Base-by-base conservation (phyloP, 805 yeast species). In the Torulaspora franciscae region DNA sequence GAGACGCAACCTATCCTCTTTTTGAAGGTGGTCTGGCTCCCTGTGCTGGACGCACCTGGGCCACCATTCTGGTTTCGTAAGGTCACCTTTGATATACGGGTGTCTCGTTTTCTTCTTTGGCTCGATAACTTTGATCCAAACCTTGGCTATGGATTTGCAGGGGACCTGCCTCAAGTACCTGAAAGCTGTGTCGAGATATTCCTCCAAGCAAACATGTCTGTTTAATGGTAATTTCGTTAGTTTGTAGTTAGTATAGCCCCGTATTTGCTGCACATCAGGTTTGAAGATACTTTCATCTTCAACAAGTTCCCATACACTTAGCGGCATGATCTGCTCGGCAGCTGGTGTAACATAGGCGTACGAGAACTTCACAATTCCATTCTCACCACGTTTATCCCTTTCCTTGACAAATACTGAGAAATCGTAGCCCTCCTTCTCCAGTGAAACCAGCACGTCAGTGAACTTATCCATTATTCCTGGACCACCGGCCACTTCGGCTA, bases 21-120 rank as follows among this genome's bases (percentile, higher is more conserved):
- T 83, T 46, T 69, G 72, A 46, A 85, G 65, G 63, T 85, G 91
- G 58, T 83, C 91, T 0, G 91, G 91, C 56, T 84, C 90, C 35
- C 68, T 70, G 62, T 84, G 91, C 29, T 76, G 66, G 1, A 81
- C 75, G 9, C 50, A 45, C 0, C 34, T 29, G 0, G 90, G 90
- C 93, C 93, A 84, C 90, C 90, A 83, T 4, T 57, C 55, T 0
- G 91, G 93, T 49, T 69, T 75, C 9, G 74, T 53, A 0, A 22
- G 38, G 10, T 74, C 73, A 2, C 78, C 79, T 7, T 58, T 56
- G 43, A 77, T 81, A 58, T 84, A 84, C 3, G 91, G 91, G 52
- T 66, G 74, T 19, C 66, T 63, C 1, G 81, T 70, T 61, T 83
- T 87, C 50, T 84, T 84, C 43, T 65, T 70, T 2, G 91, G 90